These are phyloP conservation scores for Fusarium pseudocircinatum DNA, from an alignment of 2,329 filamentous ascomycete genomes.

Conservation along the genomic window DNA sequence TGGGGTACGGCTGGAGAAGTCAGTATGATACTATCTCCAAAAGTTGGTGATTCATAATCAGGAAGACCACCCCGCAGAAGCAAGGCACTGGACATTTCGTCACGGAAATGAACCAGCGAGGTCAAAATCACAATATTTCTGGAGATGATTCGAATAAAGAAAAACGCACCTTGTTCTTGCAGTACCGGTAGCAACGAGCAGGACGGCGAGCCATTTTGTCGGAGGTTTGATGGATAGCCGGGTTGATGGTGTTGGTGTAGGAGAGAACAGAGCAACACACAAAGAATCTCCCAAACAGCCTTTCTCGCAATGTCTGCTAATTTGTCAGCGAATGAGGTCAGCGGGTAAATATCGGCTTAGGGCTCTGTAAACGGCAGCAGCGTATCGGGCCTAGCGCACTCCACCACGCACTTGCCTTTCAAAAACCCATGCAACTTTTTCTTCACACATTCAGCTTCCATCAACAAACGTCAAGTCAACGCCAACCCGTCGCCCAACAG, in stretches of 20 bases:
- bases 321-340: background rate
- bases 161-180: slow-evolving; percentile 98
- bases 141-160: slow-evolving; percentile 11
- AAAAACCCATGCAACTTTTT: background rate
- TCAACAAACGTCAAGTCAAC: slow-evolving; percentile 47
- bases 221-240: slow-evolving; percentile 61
- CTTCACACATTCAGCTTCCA: slow-evolving; percentile 37
- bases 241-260: slow-evolving; percentile 48
- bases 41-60: slow-evolving; percentile 2
- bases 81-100: slow-evolving; percentile 15
- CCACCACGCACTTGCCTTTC: background rate
- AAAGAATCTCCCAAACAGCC: background rate
- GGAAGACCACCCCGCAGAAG: background rate
- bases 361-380: background rate
- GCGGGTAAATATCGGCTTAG: background rate
- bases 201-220: slow-evolving; percentile 99
- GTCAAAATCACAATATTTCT: slow-evolving; percentile 21
- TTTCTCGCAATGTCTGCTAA: background rate
- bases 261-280: slow-evolving; percentile 32
- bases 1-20: slow-evolving; percentile 83
- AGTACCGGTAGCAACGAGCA: slow-evolving; percentile 99
- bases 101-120: slow-evolving; percentile 3
- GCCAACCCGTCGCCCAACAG: slow-evolving; percentile 50
- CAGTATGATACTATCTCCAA: slow-evolving; percentile 17
- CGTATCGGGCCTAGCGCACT: background rate